Percentiles rank a stretch among this genome's conserved stretches.
Evolutionary conservation across 371 early-diverging fungal genomes (phyloP).

Genomic region (Syncephalastrum contaminatum): DNA sequence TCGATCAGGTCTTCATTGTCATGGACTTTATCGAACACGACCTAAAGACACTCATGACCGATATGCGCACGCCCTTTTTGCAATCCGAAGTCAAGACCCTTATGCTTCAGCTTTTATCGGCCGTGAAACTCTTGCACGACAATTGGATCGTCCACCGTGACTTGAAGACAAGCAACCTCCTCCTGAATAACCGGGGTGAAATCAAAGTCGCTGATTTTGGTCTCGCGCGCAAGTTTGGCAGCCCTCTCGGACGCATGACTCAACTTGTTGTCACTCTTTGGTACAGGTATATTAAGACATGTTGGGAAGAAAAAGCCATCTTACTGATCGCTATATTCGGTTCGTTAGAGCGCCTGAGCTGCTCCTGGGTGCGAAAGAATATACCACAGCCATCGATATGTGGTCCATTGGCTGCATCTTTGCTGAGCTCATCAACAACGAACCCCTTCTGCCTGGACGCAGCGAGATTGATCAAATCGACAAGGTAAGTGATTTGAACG

Average conservation of each 20-base stretch:
- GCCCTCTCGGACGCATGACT: constrained; percentile 75
- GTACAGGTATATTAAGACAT: constrained; percentile 66
- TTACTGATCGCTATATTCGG: no score
- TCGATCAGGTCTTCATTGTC: constrained; percentile 85
- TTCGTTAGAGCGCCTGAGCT: constrained; percentile 92
- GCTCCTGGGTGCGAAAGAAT: constrained; percentile 89
- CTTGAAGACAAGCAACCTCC: constrained; percentile 95
- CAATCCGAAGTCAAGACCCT: constrained; percentile 92
- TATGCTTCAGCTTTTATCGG: constrained; percentile 85
- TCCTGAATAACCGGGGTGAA: constrained; percentile 83
- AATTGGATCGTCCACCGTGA: constrained; percentile 98
- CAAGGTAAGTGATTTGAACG: no score
- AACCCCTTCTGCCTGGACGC: constrained; percentile 73
- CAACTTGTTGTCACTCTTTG: constrained; percentile 91
- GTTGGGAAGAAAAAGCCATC: no score
- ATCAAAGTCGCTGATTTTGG: constrained; percentile 91
- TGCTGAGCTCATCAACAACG: constrained; percentile 80
- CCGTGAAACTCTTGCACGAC: constrained; percentile 86
- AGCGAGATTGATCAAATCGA: constrained; percentile 83
- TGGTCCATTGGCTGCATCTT: constrained; percentile 98
- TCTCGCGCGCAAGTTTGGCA: constrained; percentile 74
- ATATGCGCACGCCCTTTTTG: constrained; percentile 76
- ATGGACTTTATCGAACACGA: constrained; percentile 98
- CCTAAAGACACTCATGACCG: constrained; percentile 86
- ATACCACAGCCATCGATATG: constrained; percentile 96